Evolutionary conservation across 345 rosid genomes (phyloP), one percentile per base, ranked within the genome.

Genomic region (Balakata baccata): DNA sequence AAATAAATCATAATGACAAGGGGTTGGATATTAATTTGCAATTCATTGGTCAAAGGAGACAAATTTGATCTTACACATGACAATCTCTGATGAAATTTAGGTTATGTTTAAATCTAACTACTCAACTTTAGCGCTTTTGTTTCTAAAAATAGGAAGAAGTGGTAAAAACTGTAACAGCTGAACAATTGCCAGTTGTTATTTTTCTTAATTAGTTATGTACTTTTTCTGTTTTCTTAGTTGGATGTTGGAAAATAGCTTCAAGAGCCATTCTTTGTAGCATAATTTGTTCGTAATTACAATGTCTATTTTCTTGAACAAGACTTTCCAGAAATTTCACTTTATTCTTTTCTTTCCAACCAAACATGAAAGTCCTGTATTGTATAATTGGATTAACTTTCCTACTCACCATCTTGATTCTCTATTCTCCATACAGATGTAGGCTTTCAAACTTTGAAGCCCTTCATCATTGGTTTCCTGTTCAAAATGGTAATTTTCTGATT

Each of bases 361-460:
- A 59, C 25, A 71, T 71, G 74, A 71, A 71, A 5, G 11, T 47
- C 1, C 22, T 58, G n/a, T 46, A 45, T 45, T 71, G 16, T 59
- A 41, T 61, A 34, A 25, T 25, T 43, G 64, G 52, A 39, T 58
- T 70, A 3, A 46, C 45, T 34, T 71, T 71, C 38, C 8, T 89
- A 70, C 84, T 89, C 84, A 77, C 74, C 77, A 29, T 81, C 79
- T 83, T 88, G 83, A 59, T 87, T 66, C 69, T 90, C 63, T 83
- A 74, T 75, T 84, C 87, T 79, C 90, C 82, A 10, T 80, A 79
- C 82, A 87, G 89, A 75, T 74, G 79, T 11, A 79, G 49, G 61
- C 64, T 37, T 47, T 61, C 68, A 51, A 49, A 66, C 68, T 43
- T 59, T 38, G 29, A 20, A 43, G 25, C 11, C 13, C 59, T 68